Evolutionary conservation across 2,329 filamentous ascomycete species (phyloP).

Genomic region (Seiridium unicorne): DNA sequence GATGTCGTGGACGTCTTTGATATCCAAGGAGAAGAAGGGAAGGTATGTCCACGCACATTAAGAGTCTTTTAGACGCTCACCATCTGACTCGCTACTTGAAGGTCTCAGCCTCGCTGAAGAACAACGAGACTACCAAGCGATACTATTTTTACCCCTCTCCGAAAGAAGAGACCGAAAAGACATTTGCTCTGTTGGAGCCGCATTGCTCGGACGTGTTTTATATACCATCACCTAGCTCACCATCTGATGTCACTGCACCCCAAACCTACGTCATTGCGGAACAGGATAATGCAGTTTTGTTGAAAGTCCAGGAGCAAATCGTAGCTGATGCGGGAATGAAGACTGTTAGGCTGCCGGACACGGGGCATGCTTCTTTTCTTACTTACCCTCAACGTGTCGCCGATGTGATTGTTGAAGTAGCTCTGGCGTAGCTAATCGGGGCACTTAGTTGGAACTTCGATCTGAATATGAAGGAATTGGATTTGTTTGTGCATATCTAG

Average conservation of each 20-base stretch:
- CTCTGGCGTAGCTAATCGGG: not conserved
- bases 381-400: not conserved
- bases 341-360: not conserved
- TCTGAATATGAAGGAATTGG: too few relatives aligned
- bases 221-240: not conserved
- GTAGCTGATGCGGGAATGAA: not conserved
- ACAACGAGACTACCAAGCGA: not conserved
- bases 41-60: not conserved
- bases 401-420: not conserved
- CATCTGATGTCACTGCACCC: not conserved
- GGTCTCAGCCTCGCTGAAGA: not conserved
- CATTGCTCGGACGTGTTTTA: not conserved
- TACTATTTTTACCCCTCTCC: not conserved
- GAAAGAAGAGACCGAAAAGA: not conserved
- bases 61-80: not conserved
- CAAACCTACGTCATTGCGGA: conserved; percentile 4
- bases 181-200: not conserved
- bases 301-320: conserved; percentile 1
- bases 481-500: too few relatives aligned
- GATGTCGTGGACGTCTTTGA: not conserved
- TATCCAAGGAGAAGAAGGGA: not conserved
- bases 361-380: conserved; percentile 5
- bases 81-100: not conserved
- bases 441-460: not conserved
- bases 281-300: not conserved